Percentiles rank a stretch among this genome's conserved stretches.
Conservation (phyloP, 2,329 filamentous ascomycete species). For the Sphaerostilbella broomeana region DNA sequence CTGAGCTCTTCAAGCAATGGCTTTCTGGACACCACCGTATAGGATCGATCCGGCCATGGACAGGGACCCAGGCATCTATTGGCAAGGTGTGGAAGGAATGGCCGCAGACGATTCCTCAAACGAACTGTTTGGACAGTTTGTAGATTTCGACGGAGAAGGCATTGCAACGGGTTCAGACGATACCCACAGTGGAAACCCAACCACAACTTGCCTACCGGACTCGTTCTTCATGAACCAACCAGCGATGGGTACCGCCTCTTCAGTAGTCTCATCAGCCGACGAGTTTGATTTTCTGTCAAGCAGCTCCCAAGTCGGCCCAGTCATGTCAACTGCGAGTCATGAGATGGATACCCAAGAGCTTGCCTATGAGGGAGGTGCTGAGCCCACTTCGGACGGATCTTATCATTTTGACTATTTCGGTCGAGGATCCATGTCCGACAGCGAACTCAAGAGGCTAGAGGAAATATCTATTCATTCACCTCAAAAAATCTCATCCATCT, state of each 20-base stretch:
- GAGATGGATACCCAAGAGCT: conserved; percentile 27
- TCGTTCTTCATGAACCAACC: conserved; percentile 24
- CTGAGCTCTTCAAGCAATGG: conserved; percentile 21
- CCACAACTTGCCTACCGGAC: conserved; percentile 22
- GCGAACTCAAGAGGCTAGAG: conserved; percentile 40
- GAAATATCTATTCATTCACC: conserved; percentile 40
- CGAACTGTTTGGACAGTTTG: conserved; percentile 33
- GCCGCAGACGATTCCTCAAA: conserved; percentile 23
- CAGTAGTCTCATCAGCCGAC: conserved; percentile 29
- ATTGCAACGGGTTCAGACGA: conserved; percentile 17
- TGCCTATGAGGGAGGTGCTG: conserved; percentile 14
- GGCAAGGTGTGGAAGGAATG: conserved; percentile 27
- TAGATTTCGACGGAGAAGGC: conserved; percentile 28
- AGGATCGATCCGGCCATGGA: conserved; percentile 27
- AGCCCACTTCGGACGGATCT: conserved; percentile 12
- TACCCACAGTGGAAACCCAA: conserved; percentile 16
- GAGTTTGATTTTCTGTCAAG: conserved; percentile 32
- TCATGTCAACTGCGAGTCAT: conserved; percentile 21
- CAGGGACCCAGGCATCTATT: conserved; percentile 30
- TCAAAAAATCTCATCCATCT: conserved; percentile 23
- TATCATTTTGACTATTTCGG: conserved; percentile 21
- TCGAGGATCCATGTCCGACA: conserved; percentile 39
- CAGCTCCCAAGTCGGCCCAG: conserved; percentile 25
- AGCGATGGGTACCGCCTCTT: conserved; percentile 29
- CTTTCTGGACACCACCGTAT: conserved; percentile 31